Percentiles rank a stretch among this genome's conserved stretches.
phyloP scores from a whole-genome alignment of 1,284 basidiomycete species.

The Cronartium quercuum region DNA sequence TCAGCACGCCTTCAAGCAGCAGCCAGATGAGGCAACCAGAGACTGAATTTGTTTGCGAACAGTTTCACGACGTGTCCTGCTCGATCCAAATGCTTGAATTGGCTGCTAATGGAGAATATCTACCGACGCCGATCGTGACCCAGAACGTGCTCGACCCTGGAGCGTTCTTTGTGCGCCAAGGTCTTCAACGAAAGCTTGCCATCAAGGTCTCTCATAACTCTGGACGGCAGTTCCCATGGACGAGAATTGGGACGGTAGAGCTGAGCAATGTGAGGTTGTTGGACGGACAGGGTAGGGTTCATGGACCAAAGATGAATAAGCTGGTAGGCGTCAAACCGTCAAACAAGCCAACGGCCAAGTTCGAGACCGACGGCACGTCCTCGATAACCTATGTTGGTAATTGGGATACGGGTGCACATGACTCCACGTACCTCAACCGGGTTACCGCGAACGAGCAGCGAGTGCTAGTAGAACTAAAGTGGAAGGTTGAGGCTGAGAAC shows the following conservation, averaged over 20 bases:
- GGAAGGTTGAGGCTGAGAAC: conserved; percentile 72
- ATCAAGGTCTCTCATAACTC: conserved; percentile 78
- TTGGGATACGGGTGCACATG: conserved; percentile 92
- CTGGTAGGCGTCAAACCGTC: conserved; percentile 27
- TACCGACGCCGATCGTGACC: conserved; percentile 73
- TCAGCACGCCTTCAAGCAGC: conserved; percentile 41
- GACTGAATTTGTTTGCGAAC: conserved; percentile 80
- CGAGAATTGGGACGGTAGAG: conserved; percentile 66
- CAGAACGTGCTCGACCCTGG: conserved; percentile 74
- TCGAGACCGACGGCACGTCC: conserved; percentile 67
- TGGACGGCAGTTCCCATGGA: conserved; percentile 80
- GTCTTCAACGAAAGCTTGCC: conserved; percentile 75
- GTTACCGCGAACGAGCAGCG: conserved; percentile 72
- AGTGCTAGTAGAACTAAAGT: conserved; percentile 69
- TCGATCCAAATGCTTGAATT: conserved; percentile 83
- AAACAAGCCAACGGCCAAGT: conserved; percentile 38
- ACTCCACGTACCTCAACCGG: conserved; percentile 75
- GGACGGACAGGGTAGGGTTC: conserved; percentile 73
- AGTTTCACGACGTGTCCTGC: conserved; percentile 79
- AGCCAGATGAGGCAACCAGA: conserved; percentile 77
- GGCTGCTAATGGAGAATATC: conserved; percentile 72
- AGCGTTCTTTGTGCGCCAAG: conserved; percentile 82
- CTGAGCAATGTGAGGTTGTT: conserved; percentile 75
- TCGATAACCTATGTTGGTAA: conserved; percentile 62
- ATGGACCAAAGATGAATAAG: conserved; percentile 47